Conservation (phyloP, 2,329 filamentous ascomycete genomes). For the Moelleriella libera region DNA sequence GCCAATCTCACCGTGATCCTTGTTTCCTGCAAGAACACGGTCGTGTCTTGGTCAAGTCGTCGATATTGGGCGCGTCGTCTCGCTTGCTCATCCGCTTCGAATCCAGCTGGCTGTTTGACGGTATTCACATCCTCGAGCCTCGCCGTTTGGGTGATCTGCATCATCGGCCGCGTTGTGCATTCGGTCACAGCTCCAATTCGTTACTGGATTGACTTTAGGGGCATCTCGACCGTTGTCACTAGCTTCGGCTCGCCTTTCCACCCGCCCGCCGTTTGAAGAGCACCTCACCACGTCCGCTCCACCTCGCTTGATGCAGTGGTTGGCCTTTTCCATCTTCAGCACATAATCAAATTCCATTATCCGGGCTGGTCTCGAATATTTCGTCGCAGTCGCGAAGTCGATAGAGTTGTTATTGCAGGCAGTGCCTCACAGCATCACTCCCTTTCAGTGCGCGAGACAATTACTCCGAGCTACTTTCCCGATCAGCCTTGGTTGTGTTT, state of each 20-base stretch:
- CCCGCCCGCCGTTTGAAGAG: slow-evolving; percentile 22
- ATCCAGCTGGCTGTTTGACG: slow-evolving; percentile 10
- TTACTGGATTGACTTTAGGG: slow-evolving; percentile 6
- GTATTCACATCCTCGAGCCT: slow-evolving; percentile 2
- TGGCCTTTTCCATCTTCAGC: slow-evolving; percentile 18
- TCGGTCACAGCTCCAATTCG: slow-evolving; percentile 8
- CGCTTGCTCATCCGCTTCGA: slow-evolving; percentile 3
- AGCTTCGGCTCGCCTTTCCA: slow-evolving; percentile 7
- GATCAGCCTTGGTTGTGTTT: too few species aligned
- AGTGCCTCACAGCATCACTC: slow-evolving; percentile 14
- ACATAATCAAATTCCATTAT: slow-evolving; percentile 15
- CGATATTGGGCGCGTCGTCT: slow-evolving; percentile 5
- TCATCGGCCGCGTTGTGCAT: slow-evolving; percentile 8
- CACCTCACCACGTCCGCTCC: slow-evolving; percentile 12
- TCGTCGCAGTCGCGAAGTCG: slow-evolving; percentile 9
- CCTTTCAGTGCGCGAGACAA: not conserved
- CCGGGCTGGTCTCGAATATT: slow-evolving; percentile 35
- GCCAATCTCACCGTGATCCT: slow-evolving; percentile 8
- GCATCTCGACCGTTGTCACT: not conserved
- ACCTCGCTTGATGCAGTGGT: slow-evolving; percentile 32
- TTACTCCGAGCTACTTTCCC: too few species aligned
- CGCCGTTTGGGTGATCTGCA: not conserved
- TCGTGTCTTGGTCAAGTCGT: slow-evolving; percentile 1
- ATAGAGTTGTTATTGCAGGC: slow-evolving; percentile 10
- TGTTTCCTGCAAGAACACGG: slow-evolving; percentile 4